Evolutionary conservation across 2,329 filamentous ascomycete genomes (phyloP), one percentile per base, ranked within the genome.

Genomic region (Pyrenochaeta sp.): DNA sequence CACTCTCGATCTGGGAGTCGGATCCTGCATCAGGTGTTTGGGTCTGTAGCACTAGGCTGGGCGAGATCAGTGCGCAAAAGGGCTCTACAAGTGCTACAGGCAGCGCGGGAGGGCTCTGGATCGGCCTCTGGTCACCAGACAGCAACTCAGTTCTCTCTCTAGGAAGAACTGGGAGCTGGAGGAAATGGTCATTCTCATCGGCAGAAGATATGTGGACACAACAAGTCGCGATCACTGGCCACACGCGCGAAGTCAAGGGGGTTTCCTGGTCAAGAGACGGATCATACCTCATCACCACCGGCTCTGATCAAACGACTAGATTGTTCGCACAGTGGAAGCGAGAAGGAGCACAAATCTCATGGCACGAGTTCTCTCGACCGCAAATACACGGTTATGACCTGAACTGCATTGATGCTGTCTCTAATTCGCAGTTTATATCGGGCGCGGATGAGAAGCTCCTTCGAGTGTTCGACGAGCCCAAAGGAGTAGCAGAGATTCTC

Each of bases 311-410:
- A 73, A 99, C 94, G 0, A 96, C 93, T 3, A 82, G 94, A 35
- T 79, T 97, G 14, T 90, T 93, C 68, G 87, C 90, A 1, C 77
- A 85, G 61, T 97, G 93, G 94, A 81, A 80, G 48, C 76, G 77
- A 20, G 60, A 65, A 3, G 62, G 58, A 3, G 3, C 17, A 4
- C 1, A 34, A 9, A 41, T 51, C 27, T 90, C 90, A 8, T 99
- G 94, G 94, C 93, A 97, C 71, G 94, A 99, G 70, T 91, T 97
- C 77, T 88, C 92, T 1, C 81, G 94, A 35, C 94, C 94, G 3
- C 94, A 99, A 69, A 99, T 99, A 54, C 94, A 99, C 68, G 94
- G 94, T 24, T 99, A 99, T 69, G 93, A 99, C 69, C 81, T 99
- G 41, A 99, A 97, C 76, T 97, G 94, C 69, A 86, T 97, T 52